Percentiles rank a stretch among this genome's conserved stretches.
phyloP scores from a whole-genome alignment of 768 basidiomycete species.

The Crucibulum laeve region DNA sequence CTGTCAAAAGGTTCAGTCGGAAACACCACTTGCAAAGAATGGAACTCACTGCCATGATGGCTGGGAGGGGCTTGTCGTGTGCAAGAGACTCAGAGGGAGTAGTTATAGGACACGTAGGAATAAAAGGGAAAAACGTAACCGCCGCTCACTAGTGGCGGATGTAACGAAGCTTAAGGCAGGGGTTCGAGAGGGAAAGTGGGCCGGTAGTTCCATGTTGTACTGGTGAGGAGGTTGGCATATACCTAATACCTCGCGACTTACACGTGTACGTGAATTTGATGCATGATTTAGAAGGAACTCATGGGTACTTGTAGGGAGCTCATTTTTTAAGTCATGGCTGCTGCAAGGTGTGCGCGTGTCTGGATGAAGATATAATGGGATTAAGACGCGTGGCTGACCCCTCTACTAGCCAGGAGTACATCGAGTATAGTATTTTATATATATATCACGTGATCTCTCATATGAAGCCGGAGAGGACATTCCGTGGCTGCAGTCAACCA shows the following conservation, averaged over 20 bases:
- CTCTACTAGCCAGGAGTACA: too few relatives aligned
- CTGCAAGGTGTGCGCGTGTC: too few relatives aligned
- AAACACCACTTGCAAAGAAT: constrained; percentile 1
- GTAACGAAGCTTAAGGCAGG: constrained; percentile 2
- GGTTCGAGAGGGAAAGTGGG: constrained; percentile 2
- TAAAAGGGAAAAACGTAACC: constrained; percentile 13
- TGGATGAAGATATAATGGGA: too few relatives aligned
- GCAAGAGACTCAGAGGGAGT: constrained; percentile 10
- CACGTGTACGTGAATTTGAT: constrained; percentile 37
- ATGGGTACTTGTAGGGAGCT: constrained; percentile 4
- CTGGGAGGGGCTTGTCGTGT: constrained; percentile 7
- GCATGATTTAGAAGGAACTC: constrained; percentile 22
- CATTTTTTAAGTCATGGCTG: not conserved
- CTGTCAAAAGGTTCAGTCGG: constrained; percentile 15
- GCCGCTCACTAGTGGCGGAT: constrained; percentile 8
- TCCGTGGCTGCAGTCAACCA: not conserved
- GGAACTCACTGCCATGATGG: constrained; percentile 13
- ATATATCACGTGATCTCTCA: constrained; percentile 1
- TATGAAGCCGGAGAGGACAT: too few relatives aligned
- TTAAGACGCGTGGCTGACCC: too few relatives aligned
- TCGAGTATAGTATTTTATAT: too few relatives aligned
- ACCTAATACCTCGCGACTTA: constrained; percentile 38
- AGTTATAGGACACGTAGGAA: constrained; percentile 9
- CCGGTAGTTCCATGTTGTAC: constrained; percentile 1
- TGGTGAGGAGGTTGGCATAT: constrained; percentile 16